A percentile compares a stretch with the other conserved stretches of the same genome.
Evolutionary conservation across 169 alveolate genomes (phyloP).

Genomic region (Besnoitia besnoiti): DNA sequence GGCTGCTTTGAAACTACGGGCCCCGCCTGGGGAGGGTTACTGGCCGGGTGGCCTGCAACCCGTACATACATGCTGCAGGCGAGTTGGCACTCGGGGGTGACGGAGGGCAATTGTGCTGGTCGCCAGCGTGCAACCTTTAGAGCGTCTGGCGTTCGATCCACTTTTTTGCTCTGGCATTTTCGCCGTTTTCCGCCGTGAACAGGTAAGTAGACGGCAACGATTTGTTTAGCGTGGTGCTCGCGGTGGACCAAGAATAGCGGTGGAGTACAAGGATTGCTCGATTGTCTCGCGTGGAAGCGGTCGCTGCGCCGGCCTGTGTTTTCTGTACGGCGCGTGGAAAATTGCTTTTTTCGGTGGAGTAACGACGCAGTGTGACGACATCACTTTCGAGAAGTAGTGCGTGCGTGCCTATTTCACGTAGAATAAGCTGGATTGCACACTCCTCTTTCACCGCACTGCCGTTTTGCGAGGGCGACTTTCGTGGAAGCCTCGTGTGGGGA

Average conservation of each 20-base stretch:
- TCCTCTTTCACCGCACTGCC: too few species aligned
- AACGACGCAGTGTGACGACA: background rate
- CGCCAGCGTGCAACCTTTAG: background rate
- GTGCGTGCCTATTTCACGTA: too few species aligned
- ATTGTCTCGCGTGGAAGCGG: background rate
- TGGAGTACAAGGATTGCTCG: background rate
- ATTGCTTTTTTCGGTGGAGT: background rate
- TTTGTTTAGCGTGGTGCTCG: background rate
- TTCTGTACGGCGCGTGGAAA: too few species aligned
- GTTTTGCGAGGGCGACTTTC: too few species aligned
- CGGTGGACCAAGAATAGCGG: background rate
- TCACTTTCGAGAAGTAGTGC: too few species aligned
- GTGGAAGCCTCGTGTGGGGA: background rate
- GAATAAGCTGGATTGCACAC: too few species aligned
- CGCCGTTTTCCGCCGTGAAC: too few species aligned
- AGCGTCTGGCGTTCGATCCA: background rate
- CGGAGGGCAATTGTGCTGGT: background rate
- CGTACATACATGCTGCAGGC: background rate
- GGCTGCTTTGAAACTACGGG: background rate
- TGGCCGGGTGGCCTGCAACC: conserved; percentile 5
- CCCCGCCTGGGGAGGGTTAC: background rate
- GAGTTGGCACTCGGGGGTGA: background rate
- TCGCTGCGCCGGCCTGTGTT: background rate
- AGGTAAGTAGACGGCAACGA: background rate
- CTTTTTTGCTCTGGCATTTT: background rate